phyloP scores from a whole-genome alignment of 2,329 filamentous ascomycete genomes.

The Eutypa lata region DNA sequence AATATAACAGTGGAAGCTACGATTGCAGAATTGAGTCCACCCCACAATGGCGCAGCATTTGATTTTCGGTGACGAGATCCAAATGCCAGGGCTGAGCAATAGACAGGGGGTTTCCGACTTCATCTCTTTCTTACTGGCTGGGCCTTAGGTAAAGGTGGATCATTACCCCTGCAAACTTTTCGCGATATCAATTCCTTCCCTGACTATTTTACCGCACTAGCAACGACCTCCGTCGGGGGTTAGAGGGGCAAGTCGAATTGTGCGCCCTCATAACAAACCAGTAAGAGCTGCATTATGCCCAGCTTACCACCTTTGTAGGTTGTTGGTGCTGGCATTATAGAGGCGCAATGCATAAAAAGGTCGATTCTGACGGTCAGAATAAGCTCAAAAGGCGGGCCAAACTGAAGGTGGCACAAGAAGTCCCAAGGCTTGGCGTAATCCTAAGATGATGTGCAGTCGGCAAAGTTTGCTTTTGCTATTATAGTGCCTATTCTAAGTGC shows the following conservation, averaged over 20 bases:
- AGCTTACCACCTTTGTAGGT: too few relatives aligned
- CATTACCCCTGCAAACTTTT: constrained; percentile 15
- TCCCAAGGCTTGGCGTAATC: neutral
- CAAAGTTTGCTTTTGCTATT: neutral
- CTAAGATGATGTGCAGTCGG: neutral
- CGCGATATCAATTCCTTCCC: constrained; percentile 16
- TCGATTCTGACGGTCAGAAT: neutral
- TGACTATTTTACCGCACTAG: neutral
- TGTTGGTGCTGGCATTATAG: too few relatives aligned
- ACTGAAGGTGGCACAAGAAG: neutral
- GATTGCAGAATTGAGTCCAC: neutral
- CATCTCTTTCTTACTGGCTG: constrained; percentile 17
- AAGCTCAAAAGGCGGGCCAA: neutral
- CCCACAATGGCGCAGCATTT: constrained; percentile 11
- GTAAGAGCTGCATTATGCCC: too few relatives aligned
- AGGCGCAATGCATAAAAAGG: too few relatives aligned
- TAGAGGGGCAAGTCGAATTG: neutral
- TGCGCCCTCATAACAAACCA: neutral
- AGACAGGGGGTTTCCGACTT: constrained; percentile 17
- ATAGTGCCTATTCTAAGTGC: too few relatives aligned
- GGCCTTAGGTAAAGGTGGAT: constrained; percentile 12
- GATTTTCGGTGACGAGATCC: constrained; percentile 12
- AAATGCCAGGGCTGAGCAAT: constrained; percentile 12
- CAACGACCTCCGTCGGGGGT: neutral
- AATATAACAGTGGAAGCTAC: neutral